phyloP scores from a whole-genome alignment of 352 stramenopile species.

The Globisporangium cylindrosporum region DNA sequence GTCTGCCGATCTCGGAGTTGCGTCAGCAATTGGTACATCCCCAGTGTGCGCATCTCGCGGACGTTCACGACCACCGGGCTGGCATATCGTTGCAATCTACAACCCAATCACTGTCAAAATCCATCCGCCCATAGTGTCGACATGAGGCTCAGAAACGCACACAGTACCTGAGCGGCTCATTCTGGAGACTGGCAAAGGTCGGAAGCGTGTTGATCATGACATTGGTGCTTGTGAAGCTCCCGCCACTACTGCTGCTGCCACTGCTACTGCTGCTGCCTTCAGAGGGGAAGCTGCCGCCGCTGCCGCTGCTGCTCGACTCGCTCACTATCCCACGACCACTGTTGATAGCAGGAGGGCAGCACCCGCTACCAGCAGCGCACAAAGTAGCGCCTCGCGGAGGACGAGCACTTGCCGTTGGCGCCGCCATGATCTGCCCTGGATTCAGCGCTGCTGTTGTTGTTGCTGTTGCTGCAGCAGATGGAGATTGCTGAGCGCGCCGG shows the following conservation, averaged over 20 bases:
- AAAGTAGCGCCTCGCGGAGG: not conserved
- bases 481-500: conserved; percentile 19
- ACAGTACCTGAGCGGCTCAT: not conserved
- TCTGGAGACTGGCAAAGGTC: not conserved
- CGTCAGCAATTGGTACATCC: conserved; percentile 11
- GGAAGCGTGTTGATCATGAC: not conserved
- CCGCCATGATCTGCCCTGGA: not conserved
- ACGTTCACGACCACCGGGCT: conserved; percentile 2
- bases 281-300: not conserved
- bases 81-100: not conserved
- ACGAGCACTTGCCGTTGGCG: not conserved
- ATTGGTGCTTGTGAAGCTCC: not conserved
- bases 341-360: not conserved
- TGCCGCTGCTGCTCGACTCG: not conserved
- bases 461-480: not conserved
- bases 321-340: not conserved
- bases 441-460: not conserved
- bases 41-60: not conserved
- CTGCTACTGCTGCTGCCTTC: not conserved
- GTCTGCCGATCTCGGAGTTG: conserved; percentile 13
- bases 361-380: not conserved
- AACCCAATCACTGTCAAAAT: not conserved
- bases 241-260: not conserved
- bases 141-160: not conserved
- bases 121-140: not conserved